Base-by-base conservation (phyloP, 768 basidiomycete genomes). In the Tubosaeta sp. region DNA sequence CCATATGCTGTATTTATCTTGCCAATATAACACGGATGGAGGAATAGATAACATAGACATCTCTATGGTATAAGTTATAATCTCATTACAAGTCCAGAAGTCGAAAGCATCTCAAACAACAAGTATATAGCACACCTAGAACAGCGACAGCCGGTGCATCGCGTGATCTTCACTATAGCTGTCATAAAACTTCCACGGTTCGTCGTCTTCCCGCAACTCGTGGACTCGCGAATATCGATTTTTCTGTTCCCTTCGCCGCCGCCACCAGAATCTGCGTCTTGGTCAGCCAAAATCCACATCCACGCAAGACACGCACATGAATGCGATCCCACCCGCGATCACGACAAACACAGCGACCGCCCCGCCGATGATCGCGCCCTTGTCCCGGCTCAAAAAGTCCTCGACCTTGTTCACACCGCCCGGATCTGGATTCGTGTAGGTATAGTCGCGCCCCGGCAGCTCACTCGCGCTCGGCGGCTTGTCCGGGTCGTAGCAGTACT, bases 371-470 rank as follows among this genome's bases (percentile, higher is more conserved):
- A 86, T 66, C 32, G 65, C 69, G 46, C 71, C 71, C 67, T 78
- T 79, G 54, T 80, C 66, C 19, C 55, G 58, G 2, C 55, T 49
- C 56, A 85, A 63, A 56, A 84, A 83, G 0, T 54, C 53, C 40
- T 54, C 59, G 24, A 82, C 53, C 54, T 76, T 74, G 42, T 38
- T 41, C 27, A 78, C n/a, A 6, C 78, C 81, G 42, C 75, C 60
- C 11, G 76, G 79, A 59, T 83, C 79, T 6, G 85, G 84, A 65
- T 84, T 68, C 21, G 70, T 69, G 58, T 83, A 84, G 0, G 35
- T 45, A 2, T 71, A 66, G 44, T 76, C 69, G 48, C 84, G 61
- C 3, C 57, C 55, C 0, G 71, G 68, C 1, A 78, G 46, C 45
- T 57, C 62, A 27, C 65, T 69, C 67, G 67, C 82, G 65, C 64